phyloP scores from a whole-genome alignment of 2,329 filamentous ascomycete species.

The Botrytis byssoidea region DNA sequence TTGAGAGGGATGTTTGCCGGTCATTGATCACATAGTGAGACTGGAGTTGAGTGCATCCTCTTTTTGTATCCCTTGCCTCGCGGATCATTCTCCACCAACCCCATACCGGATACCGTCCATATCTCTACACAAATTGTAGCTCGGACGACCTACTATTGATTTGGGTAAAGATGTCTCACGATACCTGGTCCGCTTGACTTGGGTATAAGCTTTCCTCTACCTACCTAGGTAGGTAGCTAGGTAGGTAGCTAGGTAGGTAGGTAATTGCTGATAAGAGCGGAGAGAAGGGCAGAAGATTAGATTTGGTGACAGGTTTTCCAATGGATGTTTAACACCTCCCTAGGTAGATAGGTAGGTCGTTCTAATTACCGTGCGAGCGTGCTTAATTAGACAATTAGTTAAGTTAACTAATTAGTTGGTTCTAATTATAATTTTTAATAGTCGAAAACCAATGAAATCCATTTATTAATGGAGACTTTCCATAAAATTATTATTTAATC shows the following conservation, averaged over 20 bases:
- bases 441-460: neutral
- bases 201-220: neutral
- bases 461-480: neutral
- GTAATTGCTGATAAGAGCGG: neutral
- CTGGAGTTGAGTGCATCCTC: neutral
- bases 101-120: neutral
- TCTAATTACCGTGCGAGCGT: neutral
- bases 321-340: neutral
- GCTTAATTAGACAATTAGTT: neutral
- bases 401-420: no score
- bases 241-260: no score
- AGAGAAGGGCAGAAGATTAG: neutral
- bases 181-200: neutral
- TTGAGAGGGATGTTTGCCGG: neutral
- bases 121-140: neutral
- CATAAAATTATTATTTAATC: neutral
- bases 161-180: slow-evolving; percentile 10
- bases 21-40: slow-evolving; percentile 2
- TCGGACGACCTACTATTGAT: neutral
- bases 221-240: no score
- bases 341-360: neutral
- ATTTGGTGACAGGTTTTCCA: neutral
- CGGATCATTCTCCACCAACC: neutral
- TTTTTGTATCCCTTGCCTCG: neutral
- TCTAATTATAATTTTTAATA: neutral